Percentiles rank a stretch among this genome's conserved stretches.
Evolutionary conservation across 1,139 yeast species (phyloP).

Genomic region (Candida pseudoviswanathii): DNA sequence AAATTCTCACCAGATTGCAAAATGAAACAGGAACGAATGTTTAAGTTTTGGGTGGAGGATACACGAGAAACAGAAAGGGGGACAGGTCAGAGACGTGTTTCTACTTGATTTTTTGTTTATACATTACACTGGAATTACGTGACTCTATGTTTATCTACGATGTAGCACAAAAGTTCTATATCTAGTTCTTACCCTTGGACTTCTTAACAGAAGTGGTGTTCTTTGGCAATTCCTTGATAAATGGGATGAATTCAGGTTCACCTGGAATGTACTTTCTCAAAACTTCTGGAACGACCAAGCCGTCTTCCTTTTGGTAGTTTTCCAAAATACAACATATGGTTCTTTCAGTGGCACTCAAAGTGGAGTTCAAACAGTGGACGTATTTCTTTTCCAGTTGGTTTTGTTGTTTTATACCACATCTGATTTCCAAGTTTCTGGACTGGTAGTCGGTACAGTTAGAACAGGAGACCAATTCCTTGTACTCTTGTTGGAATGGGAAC

Average conservation of each 20-base stretch:
- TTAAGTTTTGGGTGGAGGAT: background rate
- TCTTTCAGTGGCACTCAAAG: conserved; percentile 97
- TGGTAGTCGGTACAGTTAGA: conserved; percentile 99
- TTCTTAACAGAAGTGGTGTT: conserved; percentile 85
- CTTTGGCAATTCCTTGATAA: conserved; percentile 87
- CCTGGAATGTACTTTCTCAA: conserved; percentile 96
- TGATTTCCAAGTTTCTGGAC: conserved; percentile 95
- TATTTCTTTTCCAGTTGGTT: conserved; percentile 96
- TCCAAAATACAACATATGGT: conserved; percentile 96
- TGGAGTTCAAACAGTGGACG: conserved; percentile 97
- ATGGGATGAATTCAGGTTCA: conserved; percentile 95
- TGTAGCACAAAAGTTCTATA: background rate
- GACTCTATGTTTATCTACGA: background rate
- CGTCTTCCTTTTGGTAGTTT: conserved; percentile 97
- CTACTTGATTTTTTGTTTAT: background rate
- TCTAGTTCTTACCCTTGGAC: conserved; percentile 17
- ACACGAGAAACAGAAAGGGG: background rate
- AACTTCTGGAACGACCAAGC: conserved; percentile 90
- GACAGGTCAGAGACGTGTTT: background rate
- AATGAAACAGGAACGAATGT: background rate
- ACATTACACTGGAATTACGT: too few species aligned
- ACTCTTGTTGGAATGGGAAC: conserved; percentile 99
- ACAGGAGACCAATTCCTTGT: conserved; percentile 96
- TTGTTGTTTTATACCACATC: conserved; percentile 97
- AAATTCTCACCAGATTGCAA: background rate